A percentile compares a stretch with the other conserved stretches of the same genome.
Conservation (phyloP, 2,329 filamentous ascomycete species). For the Aspergillus fructus region DNA sequence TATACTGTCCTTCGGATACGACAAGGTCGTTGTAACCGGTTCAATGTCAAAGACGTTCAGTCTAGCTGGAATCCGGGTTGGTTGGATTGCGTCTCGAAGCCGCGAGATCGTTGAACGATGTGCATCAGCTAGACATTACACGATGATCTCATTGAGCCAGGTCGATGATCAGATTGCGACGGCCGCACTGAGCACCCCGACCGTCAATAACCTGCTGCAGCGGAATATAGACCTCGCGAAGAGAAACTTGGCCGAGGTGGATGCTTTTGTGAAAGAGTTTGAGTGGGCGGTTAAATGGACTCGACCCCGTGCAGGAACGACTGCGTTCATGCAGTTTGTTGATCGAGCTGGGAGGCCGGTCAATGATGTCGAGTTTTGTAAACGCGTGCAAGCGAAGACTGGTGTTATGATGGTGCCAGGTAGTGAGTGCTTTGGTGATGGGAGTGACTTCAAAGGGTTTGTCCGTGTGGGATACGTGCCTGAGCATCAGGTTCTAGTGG, state of each 20-base stretch:
- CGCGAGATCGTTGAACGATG: conserved; percentile 61
- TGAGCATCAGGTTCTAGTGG: conserved; percentile 64
- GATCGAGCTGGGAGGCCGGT: conserved; percentile 56
- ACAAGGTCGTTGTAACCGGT: conserved; percentile 69
- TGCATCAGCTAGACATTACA: conserved; percentile 72
- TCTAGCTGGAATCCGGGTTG: conserved; percentile 75
- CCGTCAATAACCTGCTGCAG: conserved; percentile 61
- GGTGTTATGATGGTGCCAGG: conserved; percentile 71
- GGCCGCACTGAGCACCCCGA: conserved; percentile 66
- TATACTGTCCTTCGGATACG: conserved; percentile 69
- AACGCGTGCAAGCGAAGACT: conserved; percentile 62
- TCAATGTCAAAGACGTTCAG: conserved; percentile 88
- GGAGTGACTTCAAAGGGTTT: conserved; percentile 66
- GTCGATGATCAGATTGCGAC: conserved; percentile 76
- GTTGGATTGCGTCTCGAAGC: conserved; percentile 75
- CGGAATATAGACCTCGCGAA: conserved; percentile 67
- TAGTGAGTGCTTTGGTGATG: conserved; percentile 66
- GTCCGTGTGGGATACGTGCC: conserved; percentile 74
- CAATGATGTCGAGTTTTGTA: conserved; percentile 68
- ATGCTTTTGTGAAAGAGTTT: conserved; percentile 65
- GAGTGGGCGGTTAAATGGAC: conserved; percentile 66
- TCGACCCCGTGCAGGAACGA: conserved; percentile 75
- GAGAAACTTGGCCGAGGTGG: conserved; percentile 64
- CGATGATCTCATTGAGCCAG: conserved; percentile 78
- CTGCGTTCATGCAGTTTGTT: conserved; percentile 71